Base-by-base conservation (phyloP, 2,329 filamentous ascomycete genomes). In the Pseudogymnoascus sp. region DNA sequence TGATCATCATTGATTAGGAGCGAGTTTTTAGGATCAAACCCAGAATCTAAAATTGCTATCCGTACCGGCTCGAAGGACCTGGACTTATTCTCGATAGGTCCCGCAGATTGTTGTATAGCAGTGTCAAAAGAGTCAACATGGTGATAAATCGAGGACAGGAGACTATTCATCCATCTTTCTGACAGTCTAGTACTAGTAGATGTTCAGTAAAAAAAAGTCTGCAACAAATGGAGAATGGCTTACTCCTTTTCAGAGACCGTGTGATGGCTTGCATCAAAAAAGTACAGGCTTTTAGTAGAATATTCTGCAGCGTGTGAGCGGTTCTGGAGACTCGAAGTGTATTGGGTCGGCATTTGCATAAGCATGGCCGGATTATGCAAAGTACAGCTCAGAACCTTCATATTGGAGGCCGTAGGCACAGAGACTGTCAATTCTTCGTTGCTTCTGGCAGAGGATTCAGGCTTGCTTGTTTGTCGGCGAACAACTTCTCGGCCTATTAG, bases 231-330 rank as follows among this genome's bases (percentile, higher is more conserved):
- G 53, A 11, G 8, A 64, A 53, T 11, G 28, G 18, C 62, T 64
- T 23, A 65, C 64, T 65, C 62, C 64, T 62, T 38, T 64, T 37
- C 18, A 62, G 50, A 38, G 42, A 37, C 62, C 53, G 44, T 64
- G 7, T 65, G 64, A 47, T 61, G 62, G 35, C 64, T 65, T 61
- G 64, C 64, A 33, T 65, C 64, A 59, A 65, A 65, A 62, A 65
- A 64, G 59, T 64, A 35, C 37, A 65, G 38, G 62, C 64, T 65
- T 11, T 62, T 61, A 21, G 21, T 21, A 2, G 21, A 21, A 21
- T 21, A 21, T 21, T 21, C 21, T 21, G 21, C 21, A 21, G 21
- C 21, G 21, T 21, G 21, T 21, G 21, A 21, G 21, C 21, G 21
- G 21, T 2, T 37, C 11, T 14, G 11, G 12, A 37, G 33, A 10